Evolutionary conservation across 495 filamentous ascomycete genomes (phyloP), one percentile per base, ranked within the genome.

Genomic region (Aspergillus campestris): DNA sequence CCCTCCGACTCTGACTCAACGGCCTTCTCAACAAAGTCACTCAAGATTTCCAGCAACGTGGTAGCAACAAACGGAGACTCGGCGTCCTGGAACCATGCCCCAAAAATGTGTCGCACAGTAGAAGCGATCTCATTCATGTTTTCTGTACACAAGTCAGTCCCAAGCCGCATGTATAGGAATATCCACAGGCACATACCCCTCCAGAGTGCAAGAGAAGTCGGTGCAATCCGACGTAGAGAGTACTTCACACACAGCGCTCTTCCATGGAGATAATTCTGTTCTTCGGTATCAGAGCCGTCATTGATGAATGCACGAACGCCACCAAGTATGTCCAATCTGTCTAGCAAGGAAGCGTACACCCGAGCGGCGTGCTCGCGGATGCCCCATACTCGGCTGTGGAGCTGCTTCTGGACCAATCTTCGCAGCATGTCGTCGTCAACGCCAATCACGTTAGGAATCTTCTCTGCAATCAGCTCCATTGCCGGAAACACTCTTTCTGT

Each of bases 351-450:
- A 42, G 80, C 80, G 47, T 87, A 73, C 7, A 90, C 86, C 34
- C 85, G 78, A 5, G 91, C 89, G 10, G 91, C 87, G 49, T 95
- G 89, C 56, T 95, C 89, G 44, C 92, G 76, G 14, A 97, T 82
- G 53, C 87, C 82, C 92, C 90, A 97, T 11, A 89, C 73, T 2
- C 74, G 72, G 50, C 84, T 90, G n/a, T 73, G 76, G 28, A 90
- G 67, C 32, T 74, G 66, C 41, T 59, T 52, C 5, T 57, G 44
- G 11, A 73, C 65, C 29, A 72, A 34, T 9, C 43, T 59, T 9
- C 61, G 59, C 5, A 72, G 44, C 45, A 64, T 51, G 6, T 44
- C 48, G 31, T 70, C 67, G 40, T 62, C 56, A 8, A 57, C 50
- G 18, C 60, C 64, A 43, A 54, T 47, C 7, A 60, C 38, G 38